A percentile compares a stretch with the other conserved stretches of the same genome.
Evolutionary conservation across 148 eudicot species (phyloP).

Genomic region (Silene conica): DNA sequence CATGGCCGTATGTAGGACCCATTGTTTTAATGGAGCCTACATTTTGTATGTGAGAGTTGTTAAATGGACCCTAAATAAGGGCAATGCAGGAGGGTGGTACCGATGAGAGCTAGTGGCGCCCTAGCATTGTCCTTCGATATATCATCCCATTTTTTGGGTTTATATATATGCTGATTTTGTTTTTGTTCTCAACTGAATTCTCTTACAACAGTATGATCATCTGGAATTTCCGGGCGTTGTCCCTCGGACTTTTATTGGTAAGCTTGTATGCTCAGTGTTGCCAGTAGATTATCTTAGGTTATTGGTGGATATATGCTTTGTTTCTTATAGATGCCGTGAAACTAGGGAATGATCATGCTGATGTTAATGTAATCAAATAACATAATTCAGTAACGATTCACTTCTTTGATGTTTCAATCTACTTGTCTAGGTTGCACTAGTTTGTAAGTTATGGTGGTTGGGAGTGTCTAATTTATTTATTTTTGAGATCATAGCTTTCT

Average conservation of each 20-base stretch:
- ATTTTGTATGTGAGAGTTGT: background rate
- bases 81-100: no score
- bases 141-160: background rate
- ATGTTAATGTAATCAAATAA: background rate
- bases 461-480: background rate
- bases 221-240: slow-evolving; percentile 99
- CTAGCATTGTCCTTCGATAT: no score
- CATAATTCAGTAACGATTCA: background rate
- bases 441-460: background rate
- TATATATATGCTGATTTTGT: slow-evolving; percentile 3
- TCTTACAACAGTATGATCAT: slow-evolving; percentile 75
- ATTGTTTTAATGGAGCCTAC: no score
- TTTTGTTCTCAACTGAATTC: slow-evolving; percentile 14
- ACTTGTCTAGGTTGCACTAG: background rate
- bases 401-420: background rate
- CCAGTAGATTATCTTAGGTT: background rate
- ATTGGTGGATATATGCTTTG: background rate
- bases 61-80: no score
- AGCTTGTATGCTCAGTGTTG: background rate
- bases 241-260: slow-evolving; percentile 92
- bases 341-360: background rate
- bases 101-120: no score
- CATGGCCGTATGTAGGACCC: no score
- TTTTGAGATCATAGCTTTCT: background rate
- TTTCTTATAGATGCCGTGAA: background rate